Conservation (phyloP, 805 yeast genomes). For the Metschnikowia chrysomelidarum region DNA sequence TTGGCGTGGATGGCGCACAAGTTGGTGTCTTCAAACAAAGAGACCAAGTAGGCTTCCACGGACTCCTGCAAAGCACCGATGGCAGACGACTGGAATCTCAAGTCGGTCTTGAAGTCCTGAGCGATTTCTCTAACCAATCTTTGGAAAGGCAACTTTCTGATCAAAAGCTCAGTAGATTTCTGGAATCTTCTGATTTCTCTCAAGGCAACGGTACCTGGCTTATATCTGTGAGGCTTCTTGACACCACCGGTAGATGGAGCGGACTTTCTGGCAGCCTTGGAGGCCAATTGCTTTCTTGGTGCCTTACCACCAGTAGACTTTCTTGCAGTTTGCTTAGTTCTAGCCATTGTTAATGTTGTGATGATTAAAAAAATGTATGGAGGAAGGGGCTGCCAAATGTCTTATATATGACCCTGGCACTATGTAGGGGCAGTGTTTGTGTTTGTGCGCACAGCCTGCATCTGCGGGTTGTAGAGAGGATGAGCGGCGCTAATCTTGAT, state of each 20-base stretch:
- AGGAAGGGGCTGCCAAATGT: slow-evolving; percentile 4
- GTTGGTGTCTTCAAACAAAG: slow-evolving; percentile 47
- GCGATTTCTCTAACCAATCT: slow-evolving; percentile 49
- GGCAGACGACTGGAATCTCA: slow-evolving; percentile 47
- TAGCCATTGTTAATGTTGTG: slow-evolving; percentile 32
- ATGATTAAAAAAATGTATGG: not conserved
- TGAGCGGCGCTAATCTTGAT: not conserved
- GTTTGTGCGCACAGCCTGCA: too few relatives aligned
- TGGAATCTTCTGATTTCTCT: slow-evolving; percentile 50
- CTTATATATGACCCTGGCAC: slow-evolving; percentile 11
- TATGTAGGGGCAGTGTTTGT: not conserved
- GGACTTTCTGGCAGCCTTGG: slow-evolving; percentile 49
- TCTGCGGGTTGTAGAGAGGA: slow-evolving; percentile 4
- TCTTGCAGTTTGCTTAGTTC: slow-evolving; percentile 49
- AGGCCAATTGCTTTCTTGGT: slow-evolving; percentile 49
- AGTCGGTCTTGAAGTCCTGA: slow-evolving; percentile 47
- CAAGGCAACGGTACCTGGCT: slow-evolving; percentile 50
- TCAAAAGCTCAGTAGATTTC: slow-evolving; percentile 45
- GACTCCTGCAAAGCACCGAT: slow-evolving; percentile 49
- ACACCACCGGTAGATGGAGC: slow-evolving; percentile 49
- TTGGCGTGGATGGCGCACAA: slow-evolving; percentile 50
- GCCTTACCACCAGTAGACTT: slow-evolving; percentile 50
- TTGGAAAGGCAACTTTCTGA: slow-evolving; percentile 48
- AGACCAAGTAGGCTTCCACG: slow-evolving; percentile 47
- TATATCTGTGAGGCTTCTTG: slow-evolving; percentile 49